Evolutionary conservation across 306 rosid genomes (phyloP), one percentile per base, ranked within the genome.

Genomic region (Acacia confusa): DNA sequence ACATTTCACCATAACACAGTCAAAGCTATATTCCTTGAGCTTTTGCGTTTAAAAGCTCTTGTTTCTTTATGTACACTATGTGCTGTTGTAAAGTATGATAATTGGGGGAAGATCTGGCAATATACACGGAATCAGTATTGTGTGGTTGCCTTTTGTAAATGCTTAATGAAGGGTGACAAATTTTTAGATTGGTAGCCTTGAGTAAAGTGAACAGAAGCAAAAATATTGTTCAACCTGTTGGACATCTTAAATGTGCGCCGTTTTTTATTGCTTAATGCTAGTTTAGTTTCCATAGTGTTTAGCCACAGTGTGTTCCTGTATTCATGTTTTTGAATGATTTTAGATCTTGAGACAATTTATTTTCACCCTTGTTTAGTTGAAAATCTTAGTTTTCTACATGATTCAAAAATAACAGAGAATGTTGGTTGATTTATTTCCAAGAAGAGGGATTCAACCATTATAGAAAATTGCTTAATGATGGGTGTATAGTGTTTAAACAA

Each of bases 231-330:
- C 52, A 20, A 74, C 22, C 38, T 53, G 10, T 50, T 12, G 20
- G 47, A 17, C 14, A 40, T 44, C 69, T 77, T 64, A 13, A 76
- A 64, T 36, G 68, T 53, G 15, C 43, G 17, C 34, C 30, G 24
- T 32, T 40, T 48, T 50, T 74, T 74, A 66, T n/a, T 47, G 69
- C 17, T 72, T 58, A 53, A 57, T 84, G 74, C 47, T 70, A 72
- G 17, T 78, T 76, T 80, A 10, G 66, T 55, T 30, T 55, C 52
- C 32, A 11, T 4, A n/a, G 44, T 73, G 48, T 27, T 72, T 65
- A 43, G 40, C 24, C 30, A 44, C 25, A 48, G 19, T 27, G 3
- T 80, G 65, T 70, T 68, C 72, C 27, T 64, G 65, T 41, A 55
- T 11, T 24, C 45, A 6, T 80, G 66, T 27, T 75, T 75, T 36